Percentiles rank a stretch among this genome's conserved stretches.
These are phyloP conservation scores for Ustilago shanxiensis DNA, from an alignment of 1,284 basidiomycete genomes.

Conservation along the genomic window DNA sequence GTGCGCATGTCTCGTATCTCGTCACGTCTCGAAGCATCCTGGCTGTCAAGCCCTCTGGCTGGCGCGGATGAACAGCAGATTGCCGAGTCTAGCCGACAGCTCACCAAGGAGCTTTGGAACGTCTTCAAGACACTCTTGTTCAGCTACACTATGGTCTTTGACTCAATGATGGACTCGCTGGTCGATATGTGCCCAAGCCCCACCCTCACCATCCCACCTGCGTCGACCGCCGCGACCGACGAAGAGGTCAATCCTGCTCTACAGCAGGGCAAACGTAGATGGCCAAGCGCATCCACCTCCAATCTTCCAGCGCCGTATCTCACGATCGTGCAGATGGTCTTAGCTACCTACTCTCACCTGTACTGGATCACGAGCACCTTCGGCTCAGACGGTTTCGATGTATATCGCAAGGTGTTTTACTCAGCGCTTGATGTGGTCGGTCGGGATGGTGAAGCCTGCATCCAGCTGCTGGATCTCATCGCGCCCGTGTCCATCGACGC, in stretches of 20 bases:
- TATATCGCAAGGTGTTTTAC: constrained; percentile 67
- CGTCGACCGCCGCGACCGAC: constrained; percentile 10
- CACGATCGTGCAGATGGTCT: constrained; percentile 44
- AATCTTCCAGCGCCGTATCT: constrained; percentile 61
- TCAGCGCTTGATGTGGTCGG: constrained; percentile 64
- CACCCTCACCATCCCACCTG: constrained; percentile 45
- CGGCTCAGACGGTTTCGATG: constrained; percentile 63
- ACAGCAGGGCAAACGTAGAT: constrained; percentile 22
- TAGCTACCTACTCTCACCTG: constrained; percentile 56
- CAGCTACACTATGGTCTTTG: constrained; percentile 66
- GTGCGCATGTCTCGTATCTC: constrained; percentile 52
- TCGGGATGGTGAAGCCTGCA: constrained; percentile 60
- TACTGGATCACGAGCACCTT: constrained; percentile 67
- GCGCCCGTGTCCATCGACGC: constrained; percentile 21
- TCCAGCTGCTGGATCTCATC: constrained; percentile 46
- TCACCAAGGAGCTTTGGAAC: constrained; percentile 60
- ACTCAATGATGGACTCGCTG: constrained; percentile 62
- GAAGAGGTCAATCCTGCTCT: constrained; percentile 2
- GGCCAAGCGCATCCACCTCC: constrained; percentile 51
- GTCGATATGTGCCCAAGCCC: constrained; percentile 67
- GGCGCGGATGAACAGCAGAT: constrained; percentile 43
- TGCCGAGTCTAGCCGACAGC: constrained; percentile 26
- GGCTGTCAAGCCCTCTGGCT: constrained; percentile 45
- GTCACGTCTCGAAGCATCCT: constrained; percentile 27
- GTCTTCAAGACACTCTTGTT: constrained; percentile 66